A percentile compares a stretch with the other conserved stretches of the same genome.
phyloP scores from a whole-genome alignment of 345 rosid genomes.

The Crucihimalaya himalaica region DNA sequence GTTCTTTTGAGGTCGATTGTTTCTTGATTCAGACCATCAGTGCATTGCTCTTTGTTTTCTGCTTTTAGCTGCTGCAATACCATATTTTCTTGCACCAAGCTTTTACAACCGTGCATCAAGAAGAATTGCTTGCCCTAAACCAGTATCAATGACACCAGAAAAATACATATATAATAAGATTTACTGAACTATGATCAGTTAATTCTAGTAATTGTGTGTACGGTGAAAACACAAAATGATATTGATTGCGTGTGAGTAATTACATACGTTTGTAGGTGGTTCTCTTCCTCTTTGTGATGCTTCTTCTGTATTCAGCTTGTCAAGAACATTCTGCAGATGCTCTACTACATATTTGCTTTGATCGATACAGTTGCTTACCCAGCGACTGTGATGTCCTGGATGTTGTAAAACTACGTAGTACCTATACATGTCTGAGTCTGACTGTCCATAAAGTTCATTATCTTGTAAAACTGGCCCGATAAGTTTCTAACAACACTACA shows the following conservation, averaged over 20 bases:
- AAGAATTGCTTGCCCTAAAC: constrained; percentile 1
- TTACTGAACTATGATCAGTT: not conserved
- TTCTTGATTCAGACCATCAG: constrained; percentile 8
- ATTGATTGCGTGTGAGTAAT: not conserved
- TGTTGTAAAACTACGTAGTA: not conserved
- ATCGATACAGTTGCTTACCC: not conserved
- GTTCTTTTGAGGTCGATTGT: not conserved
- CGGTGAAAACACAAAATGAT: not conserved
- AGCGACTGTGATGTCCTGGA: not conserved
- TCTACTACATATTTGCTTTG: not conserved
- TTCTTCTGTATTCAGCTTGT: constrained; percentile 15
- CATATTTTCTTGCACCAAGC: not conserved
- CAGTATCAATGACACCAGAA: not conserved
- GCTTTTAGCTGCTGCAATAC: not conserved
- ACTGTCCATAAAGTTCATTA: constrained; percentile 11
- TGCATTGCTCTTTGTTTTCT: constrained; percentile 8
- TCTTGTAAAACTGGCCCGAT: not conserved
- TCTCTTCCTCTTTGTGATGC: constrained; percentile 4
- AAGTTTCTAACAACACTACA: not conserved
- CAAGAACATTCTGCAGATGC: constrained; percentile 7
- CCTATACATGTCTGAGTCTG: not conserved
- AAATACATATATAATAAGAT: not conserved
- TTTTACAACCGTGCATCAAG: constrained; percentile 24
- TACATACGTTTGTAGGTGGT: not conserved
- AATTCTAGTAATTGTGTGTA: not conserved